Conservation (phyloP, 2,329 filamentous ascomycete genomes). For the Colletotrichum sp. region DNA sequence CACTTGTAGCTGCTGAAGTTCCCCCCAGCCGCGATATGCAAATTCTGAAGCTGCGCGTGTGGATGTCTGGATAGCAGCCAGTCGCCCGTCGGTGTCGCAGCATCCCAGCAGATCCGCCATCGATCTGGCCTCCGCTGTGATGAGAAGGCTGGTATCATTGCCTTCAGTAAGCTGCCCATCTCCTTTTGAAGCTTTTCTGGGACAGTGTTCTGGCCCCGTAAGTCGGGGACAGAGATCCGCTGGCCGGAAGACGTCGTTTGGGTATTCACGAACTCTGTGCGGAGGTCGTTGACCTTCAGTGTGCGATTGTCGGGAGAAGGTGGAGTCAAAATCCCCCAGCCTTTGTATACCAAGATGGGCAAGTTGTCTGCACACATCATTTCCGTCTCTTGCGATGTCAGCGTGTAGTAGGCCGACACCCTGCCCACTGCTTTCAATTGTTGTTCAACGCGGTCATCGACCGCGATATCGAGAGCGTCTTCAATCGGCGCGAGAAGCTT, state of each 20-base stretch:
- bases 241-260: not conserved
- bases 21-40: not conserved
- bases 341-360: not conserved
- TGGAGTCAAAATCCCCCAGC: not conserved
- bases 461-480: not conserved
- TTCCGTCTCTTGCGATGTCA: not conserved
- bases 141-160: not conserved
- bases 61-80: conserved; percentile 4
- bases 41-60: not conserved
- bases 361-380: not conserved
- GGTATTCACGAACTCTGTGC: conserved; percentile 3
- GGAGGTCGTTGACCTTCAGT: conserved; percentile 4
- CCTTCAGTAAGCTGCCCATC: not conserved
- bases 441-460: not conserved
- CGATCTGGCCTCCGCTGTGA: not conserved
- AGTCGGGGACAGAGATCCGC: not conserved
- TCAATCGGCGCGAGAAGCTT: conserved; percentile 47
- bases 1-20: conserved; percentile 14
- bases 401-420: not conserved
- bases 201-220: not conserved
- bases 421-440: conserved; percentile 7
- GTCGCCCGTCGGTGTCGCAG: not conserved
- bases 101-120: conserved; percentile 9
- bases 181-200: not conserved
- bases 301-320: not conserved